These are phyloP conservation scores for Phytophthora brassicae DNA, from an alignment of 352 stramenopile genomes.

Conservation along the genomic window DNA sequence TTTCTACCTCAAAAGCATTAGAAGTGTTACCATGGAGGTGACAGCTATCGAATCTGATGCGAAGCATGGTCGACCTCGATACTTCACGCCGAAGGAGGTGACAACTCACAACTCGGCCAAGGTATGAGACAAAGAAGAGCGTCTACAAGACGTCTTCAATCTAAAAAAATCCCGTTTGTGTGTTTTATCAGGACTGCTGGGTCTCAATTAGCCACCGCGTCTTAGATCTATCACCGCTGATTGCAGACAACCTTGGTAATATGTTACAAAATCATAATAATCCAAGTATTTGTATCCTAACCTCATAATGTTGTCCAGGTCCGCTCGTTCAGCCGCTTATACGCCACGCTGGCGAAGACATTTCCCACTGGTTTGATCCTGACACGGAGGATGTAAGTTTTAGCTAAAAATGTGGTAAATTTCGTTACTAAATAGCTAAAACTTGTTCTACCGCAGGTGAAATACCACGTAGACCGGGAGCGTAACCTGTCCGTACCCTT, in stretches of 20 bases:
- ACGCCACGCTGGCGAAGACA: slow-evolving; percentile 81
- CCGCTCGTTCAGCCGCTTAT: slow-evolving; percentile 82
- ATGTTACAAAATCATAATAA: too few species aligned
- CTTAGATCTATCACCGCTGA: slow-evolving; percentile 79
- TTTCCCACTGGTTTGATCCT: slow-evolving; percentile 92
- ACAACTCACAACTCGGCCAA: slow-evolving; percentile 80
- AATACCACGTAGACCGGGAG: slow-evolving; percentile 77
- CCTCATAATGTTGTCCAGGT: too few species aligned
- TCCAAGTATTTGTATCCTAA: too few species aligned
- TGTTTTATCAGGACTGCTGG: slow-evolving; percentile 64
- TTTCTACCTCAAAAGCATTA: too few species aligned
- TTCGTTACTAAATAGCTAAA: background rate
- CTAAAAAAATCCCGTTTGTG: background rate
- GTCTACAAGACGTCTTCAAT: background rate
- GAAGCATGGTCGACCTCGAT: slow-evolving; percentile 28
- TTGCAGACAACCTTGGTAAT: slow-evolving; percentile 62
- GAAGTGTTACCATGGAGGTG: slow-evolving; percentile 12
- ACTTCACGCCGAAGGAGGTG: slow-evolving; percentile 83
- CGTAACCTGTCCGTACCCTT: slow-evolving; percentile 80
- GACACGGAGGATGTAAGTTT: slow-evolving; percentile 61
- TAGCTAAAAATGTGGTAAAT: background rate
- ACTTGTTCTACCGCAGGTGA: slow-evolving; percentile 52
- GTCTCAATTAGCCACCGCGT: slow-evolving; percentile 77
- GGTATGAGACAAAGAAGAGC: slow-evolving; percentile 33
- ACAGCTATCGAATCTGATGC: slow-evolving; percentile 2